A percentile compares a stretch with the other conserved stretches of the same genome.
Conservation (phyloP, 73 alveolate species). For the Paraurostyla sp. region DNA sequence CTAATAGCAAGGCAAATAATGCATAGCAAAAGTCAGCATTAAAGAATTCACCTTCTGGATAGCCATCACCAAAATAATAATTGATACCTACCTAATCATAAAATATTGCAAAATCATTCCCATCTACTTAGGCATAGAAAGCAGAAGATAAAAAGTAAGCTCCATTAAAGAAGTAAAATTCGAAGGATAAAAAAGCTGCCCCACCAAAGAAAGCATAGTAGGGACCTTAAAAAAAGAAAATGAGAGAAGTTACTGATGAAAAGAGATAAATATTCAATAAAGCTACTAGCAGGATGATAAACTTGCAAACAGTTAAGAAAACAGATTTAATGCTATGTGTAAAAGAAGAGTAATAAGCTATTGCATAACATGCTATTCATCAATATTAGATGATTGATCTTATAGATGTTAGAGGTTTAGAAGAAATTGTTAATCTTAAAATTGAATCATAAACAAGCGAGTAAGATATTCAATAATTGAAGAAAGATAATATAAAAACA, state of each 20-base stretch:
- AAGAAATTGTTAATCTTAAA: neutral
- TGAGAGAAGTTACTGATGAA: conserved; percentile 51
- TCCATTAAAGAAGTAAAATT: neutral
- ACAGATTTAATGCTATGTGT: conserved; percentile 50
- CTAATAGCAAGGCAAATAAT: too few relatives aligned
- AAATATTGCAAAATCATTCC: neutral
- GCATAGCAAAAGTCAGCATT: too few relatives aligned
- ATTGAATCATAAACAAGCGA: neutral
- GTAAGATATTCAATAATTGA: neutral
- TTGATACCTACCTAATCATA: neutral
- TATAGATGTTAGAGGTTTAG: conserved; percentile 29
- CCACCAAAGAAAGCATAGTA: neutral
- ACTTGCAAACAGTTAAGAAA: conserved; percentile 10
- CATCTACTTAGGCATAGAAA: neutral
- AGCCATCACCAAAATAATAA: neutral
- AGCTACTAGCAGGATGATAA: neutral
- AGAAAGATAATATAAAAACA: neutral
- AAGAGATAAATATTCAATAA: neutral
- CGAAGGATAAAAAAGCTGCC: neutral
- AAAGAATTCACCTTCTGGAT: too few relatives aligned
- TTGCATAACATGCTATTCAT: neutral
- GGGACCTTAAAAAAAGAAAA: conserved; percentile 37
- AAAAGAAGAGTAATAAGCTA: conserved; percentile 34
- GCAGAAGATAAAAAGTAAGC: neutral
- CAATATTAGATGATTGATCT: neutral